Evolutionary conservation across 2,329 filamentous ascomycete genomes (phyloP).

Genomic region (Neoascochyta sp.): DNA sequence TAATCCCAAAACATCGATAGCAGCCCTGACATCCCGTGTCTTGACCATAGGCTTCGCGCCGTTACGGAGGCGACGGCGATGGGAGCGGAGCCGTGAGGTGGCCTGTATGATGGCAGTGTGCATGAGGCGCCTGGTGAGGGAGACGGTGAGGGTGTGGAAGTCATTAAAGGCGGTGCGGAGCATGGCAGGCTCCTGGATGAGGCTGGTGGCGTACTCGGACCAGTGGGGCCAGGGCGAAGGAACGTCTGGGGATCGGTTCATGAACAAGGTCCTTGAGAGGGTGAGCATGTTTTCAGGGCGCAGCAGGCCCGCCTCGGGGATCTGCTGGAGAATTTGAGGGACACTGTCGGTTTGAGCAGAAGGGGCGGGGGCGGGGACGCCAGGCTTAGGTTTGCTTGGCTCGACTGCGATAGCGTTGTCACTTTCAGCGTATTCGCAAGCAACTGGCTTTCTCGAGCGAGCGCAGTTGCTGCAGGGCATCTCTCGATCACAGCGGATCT

Average conservation of each 20-base stretch:
- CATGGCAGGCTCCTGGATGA: constrained; percentile 57
- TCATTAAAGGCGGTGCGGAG: constrained; percentile 73
- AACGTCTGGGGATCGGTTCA: constrained; percentile 31
- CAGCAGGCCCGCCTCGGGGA: constrained; percentile 35
- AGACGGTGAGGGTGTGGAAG: constrained; percentile 65
- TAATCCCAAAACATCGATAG: constrained; percentile 54
- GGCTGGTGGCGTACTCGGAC: constrained; percentile 25
- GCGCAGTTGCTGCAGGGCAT: constrained; percentile 9
- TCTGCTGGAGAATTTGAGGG: constrained; percentile 21
- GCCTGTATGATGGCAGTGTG: constrained; percentile 67
- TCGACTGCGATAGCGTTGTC: neutral
- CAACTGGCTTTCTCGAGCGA: constrained; percentile 3
- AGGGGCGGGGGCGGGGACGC: neutral
- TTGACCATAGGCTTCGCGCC: constrained; percentile 38
- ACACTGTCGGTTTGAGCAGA: too few species aligned
- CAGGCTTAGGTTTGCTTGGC: neutral
- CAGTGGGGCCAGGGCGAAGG: constrained; percentile 32
- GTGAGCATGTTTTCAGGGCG: constrained; percentile 25
- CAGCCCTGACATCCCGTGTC: constrained; percentile 52
- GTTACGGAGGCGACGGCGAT: constrained; percentile 28
- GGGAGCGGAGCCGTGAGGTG: constrained; percentile 62
- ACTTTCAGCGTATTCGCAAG: constrained; percentile 3
- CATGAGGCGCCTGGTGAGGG: constrained; percentile 66
- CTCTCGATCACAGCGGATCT: constrained; percentile 12
- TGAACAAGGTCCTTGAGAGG: constrained; percentile 35